Conservation (phyloP, 306 rosid species). For the Spatholobus suberectus region DNA sequence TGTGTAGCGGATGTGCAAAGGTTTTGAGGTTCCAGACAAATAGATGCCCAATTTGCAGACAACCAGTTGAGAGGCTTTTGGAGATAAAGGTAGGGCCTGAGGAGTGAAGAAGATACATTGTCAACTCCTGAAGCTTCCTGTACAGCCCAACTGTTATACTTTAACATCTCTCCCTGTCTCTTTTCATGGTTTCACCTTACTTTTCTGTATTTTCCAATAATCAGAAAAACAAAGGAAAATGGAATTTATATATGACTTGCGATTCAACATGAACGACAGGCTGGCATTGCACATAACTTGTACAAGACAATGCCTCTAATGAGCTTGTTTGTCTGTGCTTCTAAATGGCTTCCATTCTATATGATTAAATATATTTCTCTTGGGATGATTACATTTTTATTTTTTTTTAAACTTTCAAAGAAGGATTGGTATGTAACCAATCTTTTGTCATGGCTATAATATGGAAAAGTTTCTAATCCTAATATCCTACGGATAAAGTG, state of each 20-base stretch:
- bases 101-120: slow-evolving; percentile 51
- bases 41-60: slow-evolving; percentile 91
- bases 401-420: not conserved
- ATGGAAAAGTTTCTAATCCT: slow-evolving; percentile 1
- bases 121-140: slow-evolving; percentile 32
- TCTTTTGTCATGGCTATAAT: not conserved
- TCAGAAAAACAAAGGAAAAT: slow-evolving; percentile 17
- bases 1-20: slow-evolving; percentile 89
- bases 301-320: slow-evolving; percentile 35
- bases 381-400: not conserved
- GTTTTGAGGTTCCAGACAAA: slow-evolving; percentile 79
- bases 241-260: slow-evolving; percentile 36
- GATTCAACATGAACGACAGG: slow-evolving; percentile 35
- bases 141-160: slow-evolving; percentile 48
- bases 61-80: slow-evolving; percentile 84
- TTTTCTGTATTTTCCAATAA: slow-evolving; percentile 40
- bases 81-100: slow-evolving; percentile 75
- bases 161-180: slow-evolving; percentile 1
- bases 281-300: slow-evolving; percentile 42
- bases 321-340: slow-evolving; percentile 23
- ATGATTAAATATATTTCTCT: slow-evolving; percentile 11
- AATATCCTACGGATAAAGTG: not conserved
- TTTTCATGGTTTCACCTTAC: slow-evolving; percentile 26
- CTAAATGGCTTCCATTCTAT: slow-evolving; percentile 34
- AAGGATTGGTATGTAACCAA: not conserved